phyloP scores from a whole-genome alignment of 148 eudicot genomes.

The Vaccinium myrtillus region DNA sequence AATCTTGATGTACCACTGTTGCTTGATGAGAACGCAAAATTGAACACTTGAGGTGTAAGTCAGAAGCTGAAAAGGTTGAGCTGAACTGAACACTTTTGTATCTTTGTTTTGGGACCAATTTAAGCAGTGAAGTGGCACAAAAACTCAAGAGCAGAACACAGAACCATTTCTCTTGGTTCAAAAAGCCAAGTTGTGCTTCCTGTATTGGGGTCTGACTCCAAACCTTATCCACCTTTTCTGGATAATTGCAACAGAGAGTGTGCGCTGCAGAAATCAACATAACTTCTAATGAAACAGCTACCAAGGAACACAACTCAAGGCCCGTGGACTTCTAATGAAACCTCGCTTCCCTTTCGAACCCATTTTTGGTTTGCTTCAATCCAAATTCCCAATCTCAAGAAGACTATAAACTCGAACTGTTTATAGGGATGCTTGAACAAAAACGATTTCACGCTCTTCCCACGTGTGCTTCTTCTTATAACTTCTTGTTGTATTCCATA shows the following conservation, averaged over 20 bases:
- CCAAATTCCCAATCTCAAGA: constrained; percentile 43
- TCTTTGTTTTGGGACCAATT: background rate
- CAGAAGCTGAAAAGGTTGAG: background rate
- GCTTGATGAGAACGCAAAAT: too few relatives aligned
- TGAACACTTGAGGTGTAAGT: background rate
- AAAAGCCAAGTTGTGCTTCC: constrained; percentile 32
- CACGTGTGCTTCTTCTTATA: constrained; percentile 26
- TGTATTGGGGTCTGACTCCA: constrained; percentile 44
- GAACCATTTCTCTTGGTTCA: constrained; percentile 28
- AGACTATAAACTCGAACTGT: constrained; percentile 30
- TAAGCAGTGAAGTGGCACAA: background rate
- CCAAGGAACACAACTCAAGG: constrained; percentile 31
- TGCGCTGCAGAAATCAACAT: constrained; percentile 18
- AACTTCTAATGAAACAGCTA: constrained; percentile 12
- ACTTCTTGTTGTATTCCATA: constrained; percentile 23
- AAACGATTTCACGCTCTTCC: constrained; percentile 24
- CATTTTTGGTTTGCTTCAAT: constrained; percentile 21
- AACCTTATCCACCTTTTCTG: constrained; percentile 43
- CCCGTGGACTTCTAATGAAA: constrained; percentile 29
- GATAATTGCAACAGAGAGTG: constrained; percentile 29
- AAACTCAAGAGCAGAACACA: background rate
- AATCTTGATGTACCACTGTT: too few relatives aligned
- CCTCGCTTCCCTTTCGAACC: constrained; percentile 17
- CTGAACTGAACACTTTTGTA: background rate
- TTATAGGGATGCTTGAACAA: constrained; percentile 21